A percentile compares a stretch with the other conserved stretches of the same genome.
Evolutionary conservation across 768 basidiomycete genomes (phyloP).

Genomic region (Tulasnella sp.): DNA sequence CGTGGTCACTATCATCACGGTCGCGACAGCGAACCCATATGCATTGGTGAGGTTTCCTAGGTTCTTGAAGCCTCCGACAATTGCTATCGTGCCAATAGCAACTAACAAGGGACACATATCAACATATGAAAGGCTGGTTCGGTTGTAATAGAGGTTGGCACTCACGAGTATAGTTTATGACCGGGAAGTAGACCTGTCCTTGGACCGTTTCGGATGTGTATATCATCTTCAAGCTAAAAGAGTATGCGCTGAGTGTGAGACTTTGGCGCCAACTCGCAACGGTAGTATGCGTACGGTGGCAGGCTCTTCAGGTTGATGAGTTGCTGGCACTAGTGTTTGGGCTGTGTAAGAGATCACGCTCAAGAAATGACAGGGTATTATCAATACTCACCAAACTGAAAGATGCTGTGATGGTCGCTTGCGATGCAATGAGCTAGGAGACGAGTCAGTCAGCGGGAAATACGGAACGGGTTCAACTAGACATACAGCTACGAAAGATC

Average conservation of each 20-base stretch:
- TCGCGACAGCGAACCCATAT: conserved; percentile 28
- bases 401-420: conserved; percentile 60
- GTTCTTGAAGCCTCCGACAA: conserved; percentile 49
- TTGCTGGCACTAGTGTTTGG: conserved; percentile 43
- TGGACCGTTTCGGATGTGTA: conserved; percentile 51
- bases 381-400: conserved; percentile 28
- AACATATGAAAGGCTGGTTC: too few relatives aligned
- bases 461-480: not conserved
- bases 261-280: not conserved
- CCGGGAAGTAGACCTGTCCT: conserved; percentile 59
- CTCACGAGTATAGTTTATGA: conserved; percentile 44
- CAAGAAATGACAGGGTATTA: too few relatives aligned
- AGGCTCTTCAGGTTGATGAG: conserved; percentile 51
- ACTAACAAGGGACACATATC: conserved; percentile 22
- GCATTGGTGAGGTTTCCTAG: conserved; percentile 48
- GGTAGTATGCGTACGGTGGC: conserved; percentile 32
- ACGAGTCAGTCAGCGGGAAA: not conserved
- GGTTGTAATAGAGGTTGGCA: too few relatives aligned
- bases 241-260: not conserved
- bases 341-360: conserved; percentile 21
- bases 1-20: conserved; percentile 29
- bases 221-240: conserved; percentile 36
- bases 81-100: conserved; percentile 41
- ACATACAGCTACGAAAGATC: not conserved
- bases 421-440: conserved; percentile 47